Evolutionary conservation across 176 grass and related monocot genomes (phyloP).

Genomic region (Hordeum vulgare): MorexV3_pseudomolecules_assembly NC_058520.1:282855666-282856165

Average conservation of each 20-base stretch:
- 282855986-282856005: not conserved
- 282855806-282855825: not conserved
- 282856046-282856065: not conserved
- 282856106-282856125: not conserved
- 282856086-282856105: not conserved
- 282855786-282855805: not conserved
- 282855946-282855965: not conserved
- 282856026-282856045: not conserved
- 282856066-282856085: not conserved
- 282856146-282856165: not conserved
- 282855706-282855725: not conserved
- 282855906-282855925: not conserved
- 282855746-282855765: not conserved
- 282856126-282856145: not conserved
- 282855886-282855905: not conserved
- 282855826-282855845: not conserved
- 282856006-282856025: not conserved
- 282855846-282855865: not conserved
- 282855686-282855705: too few species aligned
- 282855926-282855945: not conserved
- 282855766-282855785: not conserved
- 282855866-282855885: not conserved
- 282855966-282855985: not conserved
- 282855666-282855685: too few species aligned
- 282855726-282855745: not conserved